Base-by-base conservation (phyloP, 768 basidiomycete species). In the Termitomyces sp. region DNA sequence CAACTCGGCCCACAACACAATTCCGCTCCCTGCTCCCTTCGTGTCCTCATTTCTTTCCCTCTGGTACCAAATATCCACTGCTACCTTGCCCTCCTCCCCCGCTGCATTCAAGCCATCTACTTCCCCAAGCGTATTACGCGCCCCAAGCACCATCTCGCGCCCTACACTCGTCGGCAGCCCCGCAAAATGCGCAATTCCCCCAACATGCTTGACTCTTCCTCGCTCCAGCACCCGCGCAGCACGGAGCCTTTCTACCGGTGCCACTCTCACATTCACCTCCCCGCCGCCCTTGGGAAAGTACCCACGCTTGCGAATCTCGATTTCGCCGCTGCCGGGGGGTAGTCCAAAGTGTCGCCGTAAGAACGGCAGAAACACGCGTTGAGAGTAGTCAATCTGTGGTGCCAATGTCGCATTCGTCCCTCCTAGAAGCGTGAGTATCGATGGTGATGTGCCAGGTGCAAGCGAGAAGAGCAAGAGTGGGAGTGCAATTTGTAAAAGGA, bases 281-380 rank as follows among this genome's bases (percentile, higher is more conserved):
- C 90, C 90, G 3, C 89, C 88, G 22, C 90, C 90, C 63, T 78
- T 83, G 0, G 90, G 90, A 61, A 73, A 88, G 70, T 90, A 91
- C 0, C 90, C 90, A 9, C 89, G 77, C 57, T 74, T 79, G 44
- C 70, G 63, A 50, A 90, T 70, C 26, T 78, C 67, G 26, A 91
- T 66, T 4, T 70, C 68, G 2, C 79, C 69, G 43, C 77, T 65
- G 9, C 68, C 66, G 18, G 77, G 62, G 10, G 57, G 28, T 22
- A 58, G 18, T 1, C 77, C 77, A 66, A 90, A 84, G 67, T 87
- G 84, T 11, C 69, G 73, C 24, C 70, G 72, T 32, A 90, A 68
- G 67, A 92, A 92, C 0, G 89, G 90, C 6, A 92, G 66, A 65
- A 92, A 76, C 50, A 90, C 71, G 60, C 83, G 72, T 50, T 81